These are phyloP conservation scores for Sporobolus alterniflorus DNA, from an alignment of 202 grass and related monocot species.

Conservation along the genomic window DNA sequence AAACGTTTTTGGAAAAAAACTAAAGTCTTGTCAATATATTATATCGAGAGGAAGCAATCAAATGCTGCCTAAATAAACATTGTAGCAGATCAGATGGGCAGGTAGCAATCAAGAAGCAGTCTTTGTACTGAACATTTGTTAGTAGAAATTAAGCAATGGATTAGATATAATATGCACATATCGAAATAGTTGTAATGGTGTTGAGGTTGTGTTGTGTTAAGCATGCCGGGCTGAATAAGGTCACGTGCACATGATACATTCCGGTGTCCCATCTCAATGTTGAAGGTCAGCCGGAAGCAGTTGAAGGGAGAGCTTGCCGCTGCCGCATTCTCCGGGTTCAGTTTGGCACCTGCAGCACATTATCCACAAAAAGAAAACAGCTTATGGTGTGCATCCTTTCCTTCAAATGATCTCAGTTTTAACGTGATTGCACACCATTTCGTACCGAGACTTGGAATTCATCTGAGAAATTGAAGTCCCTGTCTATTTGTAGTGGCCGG, in stretches of 20 bases:
- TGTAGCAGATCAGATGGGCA: not conserved
- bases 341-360: not conserved
- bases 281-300: constrained; percentile 6
- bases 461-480: too few species aligned
- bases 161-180: not conserved
- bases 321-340: not conserved
- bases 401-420: not conserved
- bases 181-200: not conserved
- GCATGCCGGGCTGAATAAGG: too few species aligned
- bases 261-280: not conserved
- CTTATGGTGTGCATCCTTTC: not conserved
- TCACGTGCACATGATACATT: too few species aligned
- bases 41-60: not conserved
- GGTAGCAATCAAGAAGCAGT: not conserved
- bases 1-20: not conserved
- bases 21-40: not conserved
- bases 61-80: not conserved
- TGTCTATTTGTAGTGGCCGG: not conserved
- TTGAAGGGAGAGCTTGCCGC: not conserved
- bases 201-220: not conserved
- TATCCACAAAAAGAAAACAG: not conserved
- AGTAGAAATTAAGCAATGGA: not conserved
- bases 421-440: not conserved
- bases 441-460: not conserved
- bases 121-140: not conserved